Evolutionary conservation across 2,329 filamentous ascomycete species (phyloP).

Genomic region (Exserohilum rostratum): DNA sequence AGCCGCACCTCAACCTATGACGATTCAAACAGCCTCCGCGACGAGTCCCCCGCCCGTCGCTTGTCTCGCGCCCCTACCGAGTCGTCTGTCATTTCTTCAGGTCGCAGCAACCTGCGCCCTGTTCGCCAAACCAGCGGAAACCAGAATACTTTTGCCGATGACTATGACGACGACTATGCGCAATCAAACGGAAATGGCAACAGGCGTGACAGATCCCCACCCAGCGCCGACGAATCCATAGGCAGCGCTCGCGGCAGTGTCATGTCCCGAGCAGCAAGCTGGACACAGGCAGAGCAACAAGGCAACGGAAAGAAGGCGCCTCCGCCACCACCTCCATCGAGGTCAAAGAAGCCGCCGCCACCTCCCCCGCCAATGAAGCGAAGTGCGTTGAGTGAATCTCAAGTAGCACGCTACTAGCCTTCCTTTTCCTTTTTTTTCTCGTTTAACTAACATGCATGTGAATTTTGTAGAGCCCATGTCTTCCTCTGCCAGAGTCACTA

Average conservation of each 20-base stretch:
- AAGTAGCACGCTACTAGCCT: slow-evolving; percentile 44
- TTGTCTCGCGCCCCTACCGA: slow-evolving; percentile 63
- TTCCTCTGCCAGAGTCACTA: slow-evolving; percentile 18
- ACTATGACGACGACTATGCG: slow-evolving; percentile 45
- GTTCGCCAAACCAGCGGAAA: slow-evolving; percentile 41
- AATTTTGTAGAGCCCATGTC: slow-evolving; percentile 22
- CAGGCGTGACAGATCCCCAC: slow-evolving; percentile 56
- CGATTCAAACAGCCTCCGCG: slow-evolving; percentile 58
- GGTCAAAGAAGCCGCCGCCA: slow-evolving; percentile 69
- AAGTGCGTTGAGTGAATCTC: slow-evolving; percentile 54
- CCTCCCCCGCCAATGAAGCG: slow-evolving; percentile 70
- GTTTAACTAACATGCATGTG: slow-evolving; percentile 18
- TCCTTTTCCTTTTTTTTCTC: not conserved
- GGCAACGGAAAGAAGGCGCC: slow-evolving; percentile 56
- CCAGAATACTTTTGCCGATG: slow-evolving; percentile 44
- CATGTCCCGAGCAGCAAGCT: slow-evolving; percentile 59
- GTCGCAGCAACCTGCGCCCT: slow-evolving; percentile 56
- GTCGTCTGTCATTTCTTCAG: slow-evolving; percentile 55
- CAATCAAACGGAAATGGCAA: slow-evolving; percentile 32
- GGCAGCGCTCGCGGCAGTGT: slow-evolving; percentile 53
- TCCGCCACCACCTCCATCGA: slow-evolving; percentile 64
- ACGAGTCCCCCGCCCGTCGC: slow-evolving; percentile 58
- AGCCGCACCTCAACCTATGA: slow-evolving; percentile 65
- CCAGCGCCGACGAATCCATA: slow-evolving; percentile 55
- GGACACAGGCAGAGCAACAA: slow-evolving; percentile 46